Evolutionary conservation across 2,329 filamentous ascomycete genomes (phyloP).

Genomic region (Cercospora janseana): DNA sequence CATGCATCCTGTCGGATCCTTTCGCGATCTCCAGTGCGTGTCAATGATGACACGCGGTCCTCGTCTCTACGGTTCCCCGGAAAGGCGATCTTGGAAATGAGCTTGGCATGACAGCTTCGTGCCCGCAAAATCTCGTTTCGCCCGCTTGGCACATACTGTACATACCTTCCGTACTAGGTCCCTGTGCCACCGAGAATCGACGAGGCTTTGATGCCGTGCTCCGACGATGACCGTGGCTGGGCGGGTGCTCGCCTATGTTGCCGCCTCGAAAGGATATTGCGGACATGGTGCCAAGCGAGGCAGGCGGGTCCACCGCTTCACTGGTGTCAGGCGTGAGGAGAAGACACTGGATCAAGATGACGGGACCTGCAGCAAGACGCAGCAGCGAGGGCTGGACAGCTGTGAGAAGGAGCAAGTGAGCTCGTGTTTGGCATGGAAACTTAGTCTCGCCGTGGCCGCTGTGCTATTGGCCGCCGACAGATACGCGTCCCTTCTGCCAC

Average conservation of each 20-base stretch:
- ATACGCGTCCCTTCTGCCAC: constrained; percentile 1
- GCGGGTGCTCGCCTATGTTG: constrained; percentile 12
- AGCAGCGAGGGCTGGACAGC: background rate
- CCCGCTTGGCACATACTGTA: constrained; percentile 15
- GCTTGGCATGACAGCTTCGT: too few species aligned
- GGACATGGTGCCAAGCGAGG: constrained; percentile 4
- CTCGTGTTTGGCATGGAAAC: background rate
- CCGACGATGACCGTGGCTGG: constrained; percentile 7
- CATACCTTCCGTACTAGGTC: constrained; percentile 27
- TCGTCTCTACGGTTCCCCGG: background rate
- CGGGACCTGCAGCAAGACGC: too few species aligned
- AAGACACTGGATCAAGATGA: too few species aligned
- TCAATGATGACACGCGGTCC: background rate
- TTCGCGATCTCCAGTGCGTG: too few species aligned
- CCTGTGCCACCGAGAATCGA: constrained; percentile 24
- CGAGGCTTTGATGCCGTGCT: constrained; percentile 15
- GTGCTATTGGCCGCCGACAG: constrained; percentile 1
- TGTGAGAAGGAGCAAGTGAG: background rate
- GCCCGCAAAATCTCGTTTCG: too few species aligned
- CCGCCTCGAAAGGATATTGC: constrained; percentile 10
- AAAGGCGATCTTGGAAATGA: too few species aligned
- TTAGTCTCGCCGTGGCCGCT: background rate
- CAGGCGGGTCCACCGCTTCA: too few species aligned
- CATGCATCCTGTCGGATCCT: too few species aligned
- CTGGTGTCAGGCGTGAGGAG: constrained; percentile 2